Conservation (phyloP, 495 filamentous ascomycete genomes). For the Penicillium odoratum region DNA sequence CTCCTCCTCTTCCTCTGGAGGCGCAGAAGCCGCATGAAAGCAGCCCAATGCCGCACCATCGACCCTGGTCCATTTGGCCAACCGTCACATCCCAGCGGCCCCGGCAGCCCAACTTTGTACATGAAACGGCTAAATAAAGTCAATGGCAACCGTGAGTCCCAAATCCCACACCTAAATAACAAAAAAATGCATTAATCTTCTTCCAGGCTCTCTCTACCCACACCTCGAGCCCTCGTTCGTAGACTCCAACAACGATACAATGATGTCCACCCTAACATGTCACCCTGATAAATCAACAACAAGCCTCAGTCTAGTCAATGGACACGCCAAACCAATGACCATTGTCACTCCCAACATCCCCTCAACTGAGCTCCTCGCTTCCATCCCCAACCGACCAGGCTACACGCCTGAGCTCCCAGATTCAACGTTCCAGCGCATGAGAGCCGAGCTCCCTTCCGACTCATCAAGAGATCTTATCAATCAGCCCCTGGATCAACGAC, state of each 20-base stretch:
- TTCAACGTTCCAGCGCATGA: constrained; percentile 31
- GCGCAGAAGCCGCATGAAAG: constrained; percentile 19
- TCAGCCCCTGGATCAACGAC: constrained; percentile 21
- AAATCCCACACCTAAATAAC: background rate
- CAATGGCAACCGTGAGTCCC: background rate
- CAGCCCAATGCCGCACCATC: constrained; percentile 7
- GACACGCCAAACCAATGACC: background rate
- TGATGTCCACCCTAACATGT: background rate
- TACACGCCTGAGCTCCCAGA: constrained; percentile 32
- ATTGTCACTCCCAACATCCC: background rate
- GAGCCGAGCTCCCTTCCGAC: constrained; percentile 31
- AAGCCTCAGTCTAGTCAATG: background rate
- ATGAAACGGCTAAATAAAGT: background rate
- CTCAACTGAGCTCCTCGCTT: constrained; percentile 5
- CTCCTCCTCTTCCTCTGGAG: constrained; percentile 25
- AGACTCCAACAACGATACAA: background rate
- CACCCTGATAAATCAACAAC: background rate
- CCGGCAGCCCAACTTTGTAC: background rate
- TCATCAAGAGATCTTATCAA: constrained; percentile 39
- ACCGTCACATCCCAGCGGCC: no score
- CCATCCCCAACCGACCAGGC: constrained; percentile 9
- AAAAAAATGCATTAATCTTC: background rate
- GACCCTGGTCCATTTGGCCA: background rate
- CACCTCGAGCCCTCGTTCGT: background rate
- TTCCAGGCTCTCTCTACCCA: background rate